Base-by-base conservation (phyloP, 768 basidiomycete species). In the Hypholoma fasciculare region DNA sequence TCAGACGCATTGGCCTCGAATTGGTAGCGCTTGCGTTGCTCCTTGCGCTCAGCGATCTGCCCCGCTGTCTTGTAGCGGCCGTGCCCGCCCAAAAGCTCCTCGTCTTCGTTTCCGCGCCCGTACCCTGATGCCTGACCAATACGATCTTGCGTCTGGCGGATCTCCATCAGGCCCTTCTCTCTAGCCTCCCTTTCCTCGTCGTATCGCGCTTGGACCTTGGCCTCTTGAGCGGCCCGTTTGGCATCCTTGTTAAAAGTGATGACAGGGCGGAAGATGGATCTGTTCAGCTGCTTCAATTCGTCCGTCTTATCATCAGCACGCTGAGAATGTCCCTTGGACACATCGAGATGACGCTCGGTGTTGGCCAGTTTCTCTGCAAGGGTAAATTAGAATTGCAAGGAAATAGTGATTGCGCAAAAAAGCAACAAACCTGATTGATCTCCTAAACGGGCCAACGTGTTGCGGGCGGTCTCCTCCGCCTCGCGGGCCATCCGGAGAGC, bases 341-440 rank as follows among this genome's bases (percentile, higher is more conserved):
- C 85, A 70, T 98, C 96, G 54, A 98, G 83, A 74, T 98, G 92
- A 57, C 93, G 89, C 72, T 98, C 95, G 27, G 96, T 97, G 70
- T 93, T 93, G 26, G 93, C 96, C 63, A 99, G 75, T 74, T 88
- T 89, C 74, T 92, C 90, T 92, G 67, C 12, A 63, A 16, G 17
- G 7, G 8, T 26, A 3, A 1, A 23, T 51, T 16, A 57, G 52
- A 14, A 43, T 49, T 26, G 50, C 57, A 43, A 30, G 40, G 48
- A n/a, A n/a, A n/a, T n/a, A n/a, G n/a, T n/a, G n/a, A n/a, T n/a
- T n/a, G n/a, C n/a, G n/a, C n/a, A n/a, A n/a, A n/a, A n/a, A n/a
- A n/a, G n/a, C 40, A 34, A 70, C 85, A 26, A 60, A 96, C 96
- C 96, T 20, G 96, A 98, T 75, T 99, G 96, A 65, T 92, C 88